Percentiles rank a stretch among this genome's conserved stretches.
phyloP scores from a whole-genome alignment of 1,284 basidiomycete genomes.

The Porodaedalea pini region DNA sequence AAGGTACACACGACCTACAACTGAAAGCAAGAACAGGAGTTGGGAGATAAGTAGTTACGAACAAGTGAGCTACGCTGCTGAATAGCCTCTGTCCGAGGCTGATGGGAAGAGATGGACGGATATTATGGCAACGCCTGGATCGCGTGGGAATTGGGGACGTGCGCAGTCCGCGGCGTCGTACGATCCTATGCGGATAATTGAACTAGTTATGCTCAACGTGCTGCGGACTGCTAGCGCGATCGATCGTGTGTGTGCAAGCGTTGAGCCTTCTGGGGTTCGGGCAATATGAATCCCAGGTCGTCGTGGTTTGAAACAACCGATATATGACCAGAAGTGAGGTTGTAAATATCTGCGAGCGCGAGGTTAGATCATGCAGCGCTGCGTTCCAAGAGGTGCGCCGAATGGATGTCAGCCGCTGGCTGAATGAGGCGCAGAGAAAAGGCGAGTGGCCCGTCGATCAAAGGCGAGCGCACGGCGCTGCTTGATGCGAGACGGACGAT shows the following conservation, averaged over 20 bases:
- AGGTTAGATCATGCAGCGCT: background rate
- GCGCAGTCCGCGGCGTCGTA: background rate
- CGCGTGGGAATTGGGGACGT: background rate
- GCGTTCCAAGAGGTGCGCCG: background rate
- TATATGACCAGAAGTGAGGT: background rate
- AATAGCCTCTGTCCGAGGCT: background rate
- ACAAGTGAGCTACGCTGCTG: background rate
- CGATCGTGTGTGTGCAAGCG: background rate
- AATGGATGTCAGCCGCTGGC: constrained; percentile 1
- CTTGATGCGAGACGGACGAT: background rate
- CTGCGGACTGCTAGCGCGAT: background rate
- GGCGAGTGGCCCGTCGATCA: background rate
- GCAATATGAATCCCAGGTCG: background rate
- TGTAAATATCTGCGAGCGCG: background rate
- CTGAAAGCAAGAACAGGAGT: background rate
- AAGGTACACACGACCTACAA: background rate
- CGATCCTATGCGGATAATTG: background rate
- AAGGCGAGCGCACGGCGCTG: constrained; percentile 7
- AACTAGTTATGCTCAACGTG: background rate
- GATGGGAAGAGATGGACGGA: background rate
- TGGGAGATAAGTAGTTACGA: background rate
- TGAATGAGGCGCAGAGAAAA: background rate
- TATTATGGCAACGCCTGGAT: background rate
- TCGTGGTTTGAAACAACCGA: background rate
- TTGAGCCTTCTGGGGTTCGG: background rate